Percentiles rank a stretch among this genome's conserved stretches.
Conservation (phyloP, 345 rosid genomes). For the Heritiera littoralis region DNA sequence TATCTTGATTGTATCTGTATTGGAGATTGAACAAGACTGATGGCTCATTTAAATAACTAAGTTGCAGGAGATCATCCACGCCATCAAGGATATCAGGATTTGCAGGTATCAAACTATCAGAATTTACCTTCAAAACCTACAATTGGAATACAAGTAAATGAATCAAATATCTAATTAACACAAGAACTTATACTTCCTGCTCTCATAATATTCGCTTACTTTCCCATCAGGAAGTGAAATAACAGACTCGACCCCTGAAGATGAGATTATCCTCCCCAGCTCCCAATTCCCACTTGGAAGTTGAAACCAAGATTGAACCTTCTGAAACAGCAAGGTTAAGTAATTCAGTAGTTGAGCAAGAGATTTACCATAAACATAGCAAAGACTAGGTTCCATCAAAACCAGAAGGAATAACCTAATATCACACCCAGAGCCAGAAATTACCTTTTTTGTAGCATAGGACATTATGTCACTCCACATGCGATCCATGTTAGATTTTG, state of each 20-base stretch:
- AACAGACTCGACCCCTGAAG: slow-evolving; percentile 66
- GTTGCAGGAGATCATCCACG: slow-evolving; percentile 96
- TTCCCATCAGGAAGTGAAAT: slow-evolving; percentile 74
- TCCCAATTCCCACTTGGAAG: slow-evolving; percentile 88
- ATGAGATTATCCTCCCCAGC: slow-evolving; percentile 69
- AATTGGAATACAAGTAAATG: slow-evolving; percentile 14
- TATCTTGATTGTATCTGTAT: slow-evolving; percentile 81
- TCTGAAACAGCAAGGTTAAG: slow-evolving; percentile 49
- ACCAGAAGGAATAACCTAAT: slow-evolving; percentile 7
- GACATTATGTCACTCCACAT: slow-evolving; percentile 81
- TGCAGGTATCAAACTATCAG: slow-evolving; percentile 76
- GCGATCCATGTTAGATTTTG: slow-evolving; percentile 49
- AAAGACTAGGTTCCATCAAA: not conserved
- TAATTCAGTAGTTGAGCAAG: slow-evolving; percentile 18
- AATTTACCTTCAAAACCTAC: slow-evolving; percentile 68
- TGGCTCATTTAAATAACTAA: slow-evolving; percentile 97
- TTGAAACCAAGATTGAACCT: slow-evolving; percentile 85
- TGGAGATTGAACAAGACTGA: slow-evolving; percentile 90
- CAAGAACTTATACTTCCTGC: slow-evolving; percentile 20
- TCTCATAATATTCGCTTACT: slow-evolving; percentile 47
- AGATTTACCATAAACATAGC: slow-evolving; percentile 14
- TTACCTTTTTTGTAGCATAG: slow-evolving; percentile 79
- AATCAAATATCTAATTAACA: slow-evolving; percentile 20
- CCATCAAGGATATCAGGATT: slow-evolving; percentile 99
- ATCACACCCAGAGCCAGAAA: not conserved